Evolutionary conservation across 768 basidiomycete species (phyloP), one percentile per base, ranked within the genome.

Genomic region (Xanthoconium purpureum): DNA sequence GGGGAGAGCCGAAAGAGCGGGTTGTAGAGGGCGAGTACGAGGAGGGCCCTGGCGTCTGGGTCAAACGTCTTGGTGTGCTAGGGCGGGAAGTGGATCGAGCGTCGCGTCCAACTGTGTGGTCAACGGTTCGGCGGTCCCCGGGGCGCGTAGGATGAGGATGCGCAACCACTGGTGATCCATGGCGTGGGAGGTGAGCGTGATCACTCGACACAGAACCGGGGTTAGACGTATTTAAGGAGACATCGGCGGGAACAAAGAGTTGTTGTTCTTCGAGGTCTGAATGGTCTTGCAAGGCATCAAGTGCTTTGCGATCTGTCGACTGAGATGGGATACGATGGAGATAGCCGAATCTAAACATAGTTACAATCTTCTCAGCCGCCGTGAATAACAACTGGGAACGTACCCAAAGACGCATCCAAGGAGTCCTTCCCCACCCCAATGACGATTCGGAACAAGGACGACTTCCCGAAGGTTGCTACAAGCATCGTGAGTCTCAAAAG

Each of bases 371-470:
- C 30, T 43, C 50, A 29, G 32, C 15, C 40, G 33, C 38, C 39
- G 37, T 35, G 54, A 46, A 1, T 17, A 49, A 29, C 17, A 44
- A 32, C 43, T 42, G 28, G 33, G 54, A 42, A 78, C 87, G 56
- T 70, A 96, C 88, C 96, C 96, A 45, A 98, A 97, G 30, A 98
- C 89, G 64, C 95, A 98, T 40, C 96, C 96, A 13, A 98, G 77
- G 29, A 98, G 78, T 0, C 96, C 95, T 69, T 95, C 95, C 7
- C 96, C 96, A 44, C 96, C 96, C 95, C 96, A 98, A 62, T 96
- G 91, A 47, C 94, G 81, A 71, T 98, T 98, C 11, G 97, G 96
- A 49, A 98, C 92, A 20, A 98, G 74, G 33, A 98, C 91, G 15
- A 96, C 94, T 68, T 98, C 94, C 60, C 94, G 80, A 46, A 96